Conservation (phyloP, 2,329 filamentous ascomycete species). For the Zasmidium angulare region DNA sequence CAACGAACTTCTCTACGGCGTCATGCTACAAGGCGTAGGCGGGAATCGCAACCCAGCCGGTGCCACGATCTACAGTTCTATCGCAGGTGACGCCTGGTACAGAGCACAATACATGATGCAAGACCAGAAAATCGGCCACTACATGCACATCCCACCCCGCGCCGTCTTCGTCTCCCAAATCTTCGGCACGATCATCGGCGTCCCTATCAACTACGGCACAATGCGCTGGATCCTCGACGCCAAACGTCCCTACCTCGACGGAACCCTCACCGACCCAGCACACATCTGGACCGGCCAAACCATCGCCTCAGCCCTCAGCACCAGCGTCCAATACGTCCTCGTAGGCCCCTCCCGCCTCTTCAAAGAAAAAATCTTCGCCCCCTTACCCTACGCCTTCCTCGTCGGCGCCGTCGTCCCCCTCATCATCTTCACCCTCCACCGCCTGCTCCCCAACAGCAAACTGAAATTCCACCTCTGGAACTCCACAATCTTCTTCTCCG, state of each 20-base stretch:
- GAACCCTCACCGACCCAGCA: slow-evolving; percentile 44
- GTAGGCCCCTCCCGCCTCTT: slow-evolving; percentile 56
- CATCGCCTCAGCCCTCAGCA: slow-evolving; percentile 53
- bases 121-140: not conserved
- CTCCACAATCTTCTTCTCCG: slow-evolving; percentile 62
- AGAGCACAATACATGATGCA: not conserved
- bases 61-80: slow-evolving; percentile 58
- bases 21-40: slow-evolving; percentile 56
- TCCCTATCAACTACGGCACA: not conserved
- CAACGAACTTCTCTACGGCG: slow-evolving; percentile 61
- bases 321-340: slow-evolving; percentile 61
- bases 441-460: slow-evolving; percentile 55
- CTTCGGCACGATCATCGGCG: not conserved
- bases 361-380: slow-evolving; percentile 47
- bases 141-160: not conserved
- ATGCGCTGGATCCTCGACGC: not conserved
- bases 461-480: slow-evolving; percentile 62
- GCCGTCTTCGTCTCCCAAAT: not conserved
- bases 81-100: not conserved
- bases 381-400: slow-evolving; percentile 56
- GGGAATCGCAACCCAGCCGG: slow-evolving; percentile 59
- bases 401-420: slow-evolving; percentile 49
- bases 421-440: slow-evolving; percentile 53
- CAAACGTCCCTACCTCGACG: not conserved
- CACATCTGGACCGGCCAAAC: slow-evolving; percentile 63